These are phyloP conservation scores for Coniosporium apollinis DNA, from an alignment of 495 filamentous ascomycete genomes.

Conservation along the genomic window DNA sequence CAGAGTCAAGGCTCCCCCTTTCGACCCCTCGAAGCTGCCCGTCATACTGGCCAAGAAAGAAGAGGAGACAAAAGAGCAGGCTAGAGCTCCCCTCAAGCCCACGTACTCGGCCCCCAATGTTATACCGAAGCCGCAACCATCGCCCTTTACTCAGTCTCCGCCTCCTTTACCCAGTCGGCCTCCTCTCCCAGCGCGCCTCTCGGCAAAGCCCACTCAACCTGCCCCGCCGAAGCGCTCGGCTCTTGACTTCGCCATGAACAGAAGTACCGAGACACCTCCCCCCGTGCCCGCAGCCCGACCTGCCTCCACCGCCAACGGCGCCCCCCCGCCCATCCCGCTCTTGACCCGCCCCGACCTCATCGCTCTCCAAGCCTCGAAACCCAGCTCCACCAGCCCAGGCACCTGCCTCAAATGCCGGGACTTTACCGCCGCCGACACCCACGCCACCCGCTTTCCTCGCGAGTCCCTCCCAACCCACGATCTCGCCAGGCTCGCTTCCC, in stretches of 20 bases:
- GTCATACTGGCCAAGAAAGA: slow-evolving; percentile 20
- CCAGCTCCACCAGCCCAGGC: slow-evolving; percentile 20
- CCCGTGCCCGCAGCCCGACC: slow-evolving; percentile 15
- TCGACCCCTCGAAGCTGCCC: slow-evolving; percentile 22
- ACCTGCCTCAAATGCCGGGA: slow-evolving; percentile 70
- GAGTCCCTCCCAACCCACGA: slow-evolving; percentile 48
- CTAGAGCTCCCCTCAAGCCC: slow-evolving; percentile 8
- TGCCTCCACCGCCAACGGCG: slow-evolving; percentile 34
- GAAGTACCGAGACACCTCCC: slow-evolving; percentile 17
- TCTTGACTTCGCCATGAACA: slow-evolving; percentile 23
- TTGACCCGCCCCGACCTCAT: slow-evolving; percentile 41
- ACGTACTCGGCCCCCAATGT: slow-evolving; percentile 9
- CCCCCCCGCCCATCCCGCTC: slow-evolving; percentile 38
- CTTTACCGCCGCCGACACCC: slow-evolving; percentile 62
- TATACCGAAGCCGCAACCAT: slow-evolving; percentile 7
- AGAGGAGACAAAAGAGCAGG: slow-evolving; percentile 4
- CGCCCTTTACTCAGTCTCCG: slow-evolving; percentile 12
- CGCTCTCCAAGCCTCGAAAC: slow-evolving; percentile 37
- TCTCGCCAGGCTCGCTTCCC: slow-evolving; percentile 51
- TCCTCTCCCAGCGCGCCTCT: slow-evolving; percentile 5
- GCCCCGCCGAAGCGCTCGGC: slow-evolving; percentile 15
- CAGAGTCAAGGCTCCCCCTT: slow-evolving; percentile 20
- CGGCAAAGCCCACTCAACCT: slow-evolving; percentile 2
- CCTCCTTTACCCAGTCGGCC: too few relatives aligned
- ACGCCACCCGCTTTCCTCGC: slow-evolving; percentile 62